Conservation (phyloP, 768 basidiomycete genomes). For the Podaxis pistillaris region DNA sequence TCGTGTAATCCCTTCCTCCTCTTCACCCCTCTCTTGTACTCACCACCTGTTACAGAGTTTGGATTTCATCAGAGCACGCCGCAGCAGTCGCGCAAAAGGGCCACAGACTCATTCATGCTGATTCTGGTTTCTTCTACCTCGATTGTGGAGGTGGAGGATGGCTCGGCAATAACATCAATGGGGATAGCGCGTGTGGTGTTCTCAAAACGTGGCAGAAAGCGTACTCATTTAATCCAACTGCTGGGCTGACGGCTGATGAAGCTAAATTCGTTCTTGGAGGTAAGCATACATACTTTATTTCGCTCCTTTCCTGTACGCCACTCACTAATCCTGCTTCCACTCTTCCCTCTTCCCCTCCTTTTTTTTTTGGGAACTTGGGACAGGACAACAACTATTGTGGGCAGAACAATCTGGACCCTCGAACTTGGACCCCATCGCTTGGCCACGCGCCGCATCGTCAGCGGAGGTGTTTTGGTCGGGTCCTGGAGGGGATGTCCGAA, state of each 20-base stretch:
- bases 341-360: constrained; percentile 8
- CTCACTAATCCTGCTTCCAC: not conserved
- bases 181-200: constrained; percentile 73
- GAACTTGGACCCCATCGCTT: constrained; percentile 62
- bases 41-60: constrained; percentile 44
- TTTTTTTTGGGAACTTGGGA: constrained; percentile 68
- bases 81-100: constrained; percentile 59
- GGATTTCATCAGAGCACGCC: constrained; percentile 67
- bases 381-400: constrained; percentile 64
- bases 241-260: constrained; percentile 48
- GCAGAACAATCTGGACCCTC: constrained; percentile 63
- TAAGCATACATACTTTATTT: constrained; percentile 23
- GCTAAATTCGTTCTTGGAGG: constrained; percentile 66
- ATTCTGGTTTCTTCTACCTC: constrained; percentile 79
- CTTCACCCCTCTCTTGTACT: not conserved
- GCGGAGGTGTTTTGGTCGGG: constrained; percentile 80
- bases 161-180: constrained; percentile 48
- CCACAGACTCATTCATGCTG: constrained; percentile 61
- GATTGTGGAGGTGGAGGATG: constrained; percentile 77
- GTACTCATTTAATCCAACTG: constrained; percentile 45
- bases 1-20: constrained; percentile 41
- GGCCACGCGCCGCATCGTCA: constrained; percentile 70
- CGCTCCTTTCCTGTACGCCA: not conserved
- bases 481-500: constrained; percentile 37
- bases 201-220: constrained; percentile 83